phyloP scores from a whole-genome alignment of 768 basidiomycete genomes.

The Omphalotus guepiniiformis region DNA sequence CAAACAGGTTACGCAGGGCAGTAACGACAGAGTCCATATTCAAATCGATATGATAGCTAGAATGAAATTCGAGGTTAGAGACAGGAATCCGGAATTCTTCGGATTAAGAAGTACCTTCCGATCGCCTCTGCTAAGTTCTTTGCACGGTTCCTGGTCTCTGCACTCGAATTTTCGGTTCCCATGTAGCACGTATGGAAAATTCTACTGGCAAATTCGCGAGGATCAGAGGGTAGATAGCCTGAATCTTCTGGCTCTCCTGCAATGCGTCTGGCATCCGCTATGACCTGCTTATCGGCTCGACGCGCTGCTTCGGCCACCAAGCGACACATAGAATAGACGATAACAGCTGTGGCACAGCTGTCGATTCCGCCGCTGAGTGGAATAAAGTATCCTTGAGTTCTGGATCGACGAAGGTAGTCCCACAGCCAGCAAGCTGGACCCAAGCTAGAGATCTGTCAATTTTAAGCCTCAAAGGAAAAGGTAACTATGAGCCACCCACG shows the following conservation, averaged over 20 bases:
- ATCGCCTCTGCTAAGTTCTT: conserved; percentile 85
- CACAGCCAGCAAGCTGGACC: conserved; percentile 99
- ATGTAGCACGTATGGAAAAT: conserved; percentile 99
- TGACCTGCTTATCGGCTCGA: conserved; percentile 77
- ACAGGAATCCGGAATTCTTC: neutral
- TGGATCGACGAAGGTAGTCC: conserved; percentile 95
- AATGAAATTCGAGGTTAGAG: neutral
- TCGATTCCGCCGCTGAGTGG: conserved; percentile 73
- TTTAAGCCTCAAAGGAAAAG: neutral
- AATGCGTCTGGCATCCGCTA: conserved; percentile 87
- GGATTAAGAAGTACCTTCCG: conserved; percentile 60
- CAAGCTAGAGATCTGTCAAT: conserved; percentile 43
- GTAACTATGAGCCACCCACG: conserved; percentile 52
- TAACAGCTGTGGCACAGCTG: conserved; percentile 94
- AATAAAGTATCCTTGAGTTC: conserved; percentile 94
- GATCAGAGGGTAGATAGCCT: conserved; percentile 78
- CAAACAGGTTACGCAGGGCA: conserved; percentile 78
- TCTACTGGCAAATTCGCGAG: conserved; percentile 77
- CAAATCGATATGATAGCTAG: conserved; percentile 87
- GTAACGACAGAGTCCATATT: conserved; percentile 95
- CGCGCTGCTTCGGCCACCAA: conserved; percentile 78
- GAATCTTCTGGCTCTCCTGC: conserved; percentile 81
- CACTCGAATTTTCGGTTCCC: conserved; percentile 95
- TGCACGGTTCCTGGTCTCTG: conserved; percentile 81
- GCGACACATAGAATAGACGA: conserved; percentile 95